Evolutionary conservation across 225 moss, liverwort and hornwort genomes (phyloP), one percentile per base, ranked within the genome.

Genomic region (Sphagnum contortum): DNA sequence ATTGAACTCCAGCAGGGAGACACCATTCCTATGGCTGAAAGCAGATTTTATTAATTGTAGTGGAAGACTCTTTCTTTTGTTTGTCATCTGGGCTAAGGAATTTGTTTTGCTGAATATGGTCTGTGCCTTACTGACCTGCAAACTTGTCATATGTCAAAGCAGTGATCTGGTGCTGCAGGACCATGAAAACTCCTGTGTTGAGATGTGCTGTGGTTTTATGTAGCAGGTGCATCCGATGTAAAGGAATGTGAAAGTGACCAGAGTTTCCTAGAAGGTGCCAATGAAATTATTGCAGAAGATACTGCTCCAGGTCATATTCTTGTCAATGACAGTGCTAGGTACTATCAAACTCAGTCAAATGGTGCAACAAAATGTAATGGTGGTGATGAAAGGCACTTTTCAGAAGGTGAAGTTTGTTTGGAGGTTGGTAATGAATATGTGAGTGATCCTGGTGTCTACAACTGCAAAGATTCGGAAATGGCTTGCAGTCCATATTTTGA

Each of bases 371-470:
- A 9, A 52, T 52, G 7, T 13, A 55, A 57, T 4, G 63, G 61
- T 64, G 60, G 55, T 3, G 67, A 61, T 50, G 75, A 73, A 9
- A 65, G 73, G 64, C 78, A 71, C 63, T 84, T 76, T 11, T 73
- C 73, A 59, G 80, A 84, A 57, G 80, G 83, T 61, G 89, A 82
- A 62, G 57, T 71, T 6, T 69, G 74, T 48, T 80, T 76, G 63
- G 29, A 29, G 29, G 29, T 29, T 29, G 29, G 29, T 29, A 67
- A 55, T 3, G 95, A 88, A 12, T 86, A 86, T 57, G 84, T 77
- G 48, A 92, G 95, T 77, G 95, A 95, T 51, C 89, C 91, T 47
- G 95, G 88, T 60, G 77, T 88, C 45, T 84, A 89, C 67, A 59
- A 66, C 44, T 69, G 77, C 44, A 85, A 81, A 47, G 81, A 81